phyloP scores from a whole-genome alignment of 495 filamentous ascomycete species.

The Durotheca rogersii region DNA sequence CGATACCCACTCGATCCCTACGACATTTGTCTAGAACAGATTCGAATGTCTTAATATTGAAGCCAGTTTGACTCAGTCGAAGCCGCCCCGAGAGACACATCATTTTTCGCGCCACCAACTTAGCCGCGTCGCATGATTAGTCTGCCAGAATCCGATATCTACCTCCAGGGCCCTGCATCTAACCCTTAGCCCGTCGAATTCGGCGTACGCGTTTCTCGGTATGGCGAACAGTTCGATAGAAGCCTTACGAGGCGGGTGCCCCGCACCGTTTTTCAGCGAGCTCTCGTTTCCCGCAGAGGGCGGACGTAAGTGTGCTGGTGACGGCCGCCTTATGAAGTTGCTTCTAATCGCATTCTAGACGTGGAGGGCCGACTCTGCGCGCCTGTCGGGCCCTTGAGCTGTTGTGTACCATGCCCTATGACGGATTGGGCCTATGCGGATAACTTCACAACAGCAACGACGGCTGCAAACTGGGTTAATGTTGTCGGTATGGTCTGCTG shows the following conservation, averaged over 20 bases:
- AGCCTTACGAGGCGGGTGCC: constrained; percentile 29
- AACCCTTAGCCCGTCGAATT: not conserved
- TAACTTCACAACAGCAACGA: constrained; percentile 63
- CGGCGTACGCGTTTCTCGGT: constrained; percentile 6
- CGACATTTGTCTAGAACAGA: not conserved
- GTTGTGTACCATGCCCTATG: constrained; percentile 89
- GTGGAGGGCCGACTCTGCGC: constrained; percentile 64
- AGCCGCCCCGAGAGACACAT: not conserved
- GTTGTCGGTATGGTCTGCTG: constrained; percentile 70
- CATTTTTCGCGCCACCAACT: constrained; percentile 1
- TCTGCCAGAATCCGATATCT: not conserved
- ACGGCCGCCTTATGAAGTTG: constrained; percentile 12
- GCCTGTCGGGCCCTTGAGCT: constrained; percentile 46
- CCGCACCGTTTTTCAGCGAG: constrained; percentile 40
- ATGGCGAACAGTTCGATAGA: constrained; percentile 35
- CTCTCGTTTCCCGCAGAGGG: constrained; percentile 32
- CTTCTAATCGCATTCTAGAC: constrained; percentile 50
- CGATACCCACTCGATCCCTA: not conserved
- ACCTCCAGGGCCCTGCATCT: too few species aligned
- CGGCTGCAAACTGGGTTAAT: constrained; percentile 74
- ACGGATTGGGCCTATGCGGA: constrained; percentile 83
- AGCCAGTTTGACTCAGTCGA: too few species aligned
- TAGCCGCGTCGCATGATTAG: not conserved
- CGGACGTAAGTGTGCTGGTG: constrained; percentile 43
- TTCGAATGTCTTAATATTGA: too few species aligned